Evolutionary conservation across 306 rosid species (phyloP).

Genomic region (Dalbergia oliveri): DNA sequence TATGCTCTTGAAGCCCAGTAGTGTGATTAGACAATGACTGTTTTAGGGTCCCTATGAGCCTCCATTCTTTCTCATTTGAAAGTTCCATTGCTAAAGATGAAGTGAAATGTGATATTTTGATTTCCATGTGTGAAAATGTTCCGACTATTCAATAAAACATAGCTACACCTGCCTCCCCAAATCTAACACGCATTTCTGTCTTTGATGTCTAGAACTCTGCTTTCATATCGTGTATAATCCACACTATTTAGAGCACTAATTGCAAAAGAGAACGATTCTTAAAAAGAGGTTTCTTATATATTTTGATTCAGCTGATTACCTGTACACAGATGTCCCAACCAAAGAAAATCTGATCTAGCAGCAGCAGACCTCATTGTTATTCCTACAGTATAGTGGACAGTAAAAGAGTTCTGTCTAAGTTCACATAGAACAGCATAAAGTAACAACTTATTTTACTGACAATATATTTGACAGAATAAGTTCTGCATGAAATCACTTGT

Average conservation of each 20-base stretch:
- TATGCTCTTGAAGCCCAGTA: constrained; percentile 40
- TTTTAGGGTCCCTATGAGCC: constrained; percentile 52
- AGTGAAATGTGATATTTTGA: constrained; percentile 47
- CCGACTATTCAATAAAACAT: constrained; percentile 1
- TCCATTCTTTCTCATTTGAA: constrained; percentile 61
- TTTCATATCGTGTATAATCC: background rate
- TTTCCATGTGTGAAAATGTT: constrained; percentile 24
- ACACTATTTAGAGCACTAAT: background rate
- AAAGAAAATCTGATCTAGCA: constrained; percentile 1
- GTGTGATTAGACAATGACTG: constrained; percentile 55
- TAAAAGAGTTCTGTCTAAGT: constrained; percentile 10
- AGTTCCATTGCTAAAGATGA: constrained; percentile 46
- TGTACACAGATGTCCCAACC: constrained; percentile 15
- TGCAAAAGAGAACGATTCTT: background rate
- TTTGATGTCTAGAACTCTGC: constrained; percentile 8
- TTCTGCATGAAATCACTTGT: too few relatives aligned
- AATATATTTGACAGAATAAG: background rate
- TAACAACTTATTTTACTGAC: constrained; percentile 2
- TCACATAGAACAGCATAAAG: constrained; percentile 19
- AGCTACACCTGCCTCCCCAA: background rate
- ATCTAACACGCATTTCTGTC: constrained; percentile 8
- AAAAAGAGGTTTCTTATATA: background rate
- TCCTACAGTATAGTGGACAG: background rate
- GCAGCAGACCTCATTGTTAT: constrained; percentile 8
- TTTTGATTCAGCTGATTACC: background rate